These are phyloP conservation scores for Neonectria magnoliae DNA, from an alignment of 2,329 filamentous ascomycete genomes.

Conservation along the genomic window DNA sequence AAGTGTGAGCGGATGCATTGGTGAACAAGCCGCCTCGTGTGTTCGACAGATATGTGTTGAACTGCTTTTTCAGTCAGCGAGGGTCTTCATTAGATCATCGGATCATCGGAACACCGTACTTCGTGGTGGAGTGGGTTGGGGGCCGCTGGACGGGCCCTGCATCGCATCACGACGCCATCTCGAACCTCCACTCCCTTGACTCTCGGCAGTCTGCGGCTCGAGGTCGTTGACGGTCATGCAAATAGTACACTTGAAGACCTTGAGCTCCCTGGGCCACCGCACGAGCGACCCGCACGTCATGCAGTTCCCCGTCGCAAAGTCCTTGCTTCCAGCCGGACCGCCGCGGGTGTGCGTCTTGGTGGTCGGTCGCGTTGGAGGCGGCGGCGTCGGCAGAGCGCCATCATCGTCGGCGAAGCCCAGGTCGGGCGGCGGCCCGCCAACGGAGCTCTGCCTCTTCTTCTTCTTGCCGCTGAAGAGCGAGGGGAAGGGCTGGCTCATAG, in stretches of 20 bases:
- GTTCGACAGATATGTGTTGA: constrained; percentile 47
- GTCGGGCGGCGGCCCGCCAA: constrained; percentile 48
- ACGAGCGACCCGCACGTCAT: constrained; percentile 87
- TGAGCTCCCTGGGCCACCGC: constrained; percentile 78
- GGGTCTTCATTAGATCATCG: not conserved
- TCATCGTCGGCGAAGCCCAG: constrained; percentile 46
- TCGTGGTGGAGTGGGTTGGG: constrained; percentile 27
- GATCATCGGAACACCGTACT: constrained; percentile 19
- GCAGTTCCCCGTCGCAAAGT: constrained; percentile 77
- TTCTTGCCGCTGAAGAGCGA: constrained; percentile 72
- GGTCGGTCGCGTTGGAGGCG: constrained; percentile 31
- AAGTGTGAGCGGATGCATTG: constrained; percentile 49
- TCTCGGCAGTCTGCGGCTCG: constrained; percentile 39
- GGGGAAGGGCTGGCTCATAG: constrained; percentile 83
- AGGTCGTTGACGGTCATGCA: constrained; percentile 89
- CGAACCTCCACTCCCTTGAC: constrained; percentile 33
- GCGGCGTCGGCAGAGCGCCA: constrained; percentile 40
- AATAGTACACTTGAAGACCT: constrained; percentile 82
- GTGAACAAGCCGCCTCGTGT: constrained; percentile 47
- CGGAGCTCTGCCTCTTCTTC: constrained; percentile 62
- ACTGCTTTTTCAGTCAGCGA: constrained; percentile 34
- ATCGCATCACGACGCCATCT: constrained; percentile 38
- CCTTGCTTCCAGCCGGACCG: constrained; percentile 55
- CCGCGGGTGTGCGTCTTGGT: constrained; percentile 45
- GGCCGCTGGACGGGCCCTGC: constrained; percentile 19